Conservation (phyloP, 345 rosid species). For the Zanthoxylum bungeanum region DNA sequence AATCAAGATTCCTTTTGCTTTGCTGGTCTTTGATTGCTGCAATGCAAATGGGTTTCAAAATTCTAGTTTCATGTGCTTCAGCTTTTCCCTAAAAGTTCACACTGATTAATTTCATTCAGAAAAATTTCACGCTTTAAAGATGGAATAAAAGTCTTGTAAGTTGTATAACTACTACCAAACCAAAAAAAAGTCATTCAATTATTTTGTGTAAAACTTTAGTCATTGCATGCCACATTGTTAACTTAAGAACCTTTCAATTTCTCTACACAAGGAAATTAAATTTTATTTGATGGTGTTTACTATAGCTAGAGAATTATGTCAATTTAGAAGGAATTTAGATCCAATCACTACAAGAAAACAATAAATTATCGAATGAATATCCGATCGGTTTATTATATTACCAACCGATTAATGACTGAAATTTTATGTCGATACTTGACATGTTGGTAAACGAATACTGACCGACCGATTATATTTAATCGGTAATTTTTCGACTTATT, state of each 20-base stretch:
- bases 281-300: neutral
- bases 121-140: constrained; percentile 5
- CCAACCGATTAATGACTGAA: too few relatives aligned
- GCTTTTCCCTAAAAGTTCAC: neutral
- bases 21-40: constrained; percentile 21
- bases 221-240: neutral
- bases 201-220: neutral
- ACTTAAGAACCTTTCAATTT: neutral
- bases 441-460: too few relatives aligned
- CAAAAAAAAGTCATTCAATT: neutral
- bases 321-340: constrained; percentile 8
- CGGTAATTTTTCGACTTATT: too few relatives aligned
- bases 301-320: constrained; percentile 18
- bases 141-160: neutral
- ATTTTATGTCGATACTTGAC: too few relatives aligned
- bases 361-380: too few relatives aligned
- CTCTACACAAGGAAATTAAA: neutral
- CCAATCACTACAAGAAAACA: too few relatives aligned
- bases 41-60: constrained; percentile 21
- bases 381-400: too few relatives aligned
- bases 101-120: neutral
- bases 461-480: too few relatives aligned
- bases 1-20: neutral
- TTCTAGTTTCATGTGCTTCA: constrained; percentile 1
- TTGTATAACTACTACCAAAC: neutral